These are phyloP conservation scores for Plantago major DNA, from an alignment of 257 asterid genomes.

Conservation along the genomic window DNA sequence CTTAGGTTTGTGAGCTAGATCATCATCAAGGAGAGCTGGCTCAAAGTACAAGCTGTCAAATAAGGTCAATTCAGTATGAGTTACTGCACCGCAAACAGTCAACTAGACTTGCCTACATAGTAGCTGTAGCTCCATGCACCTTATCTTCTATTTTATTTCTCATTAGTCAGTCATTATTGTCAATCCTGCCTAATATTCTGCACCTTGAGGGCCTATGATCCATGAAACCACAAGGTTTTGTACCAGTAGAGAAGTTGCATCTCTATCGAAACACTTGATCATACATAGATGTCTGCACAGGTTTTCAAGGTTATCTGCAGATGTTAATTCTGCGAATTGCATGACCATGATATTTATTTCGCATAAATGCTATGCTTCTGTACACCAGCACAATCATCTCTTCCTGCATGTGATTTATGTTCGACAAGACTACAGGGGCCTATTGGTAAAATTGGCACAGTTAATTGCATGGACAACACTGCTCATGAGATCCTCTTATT, in stretches of 20 bases:
- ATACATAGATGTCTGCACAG: too few relatives aligned
- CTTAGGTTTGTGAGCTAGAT: too few relatives aligned
- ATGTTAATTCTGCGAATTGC: slow-evolving; percentile 3
- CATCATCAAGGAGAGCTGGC: too few relatives aligned
- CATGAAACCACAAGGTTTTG: background rate
- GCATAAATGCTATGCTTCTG: background rate
- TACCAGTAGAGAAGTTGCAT: background rate
- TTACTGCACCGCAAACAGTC: too few relatives aligned
- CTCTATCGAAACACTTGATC: background rate
- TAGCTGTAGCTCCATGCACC: too few relatives aligned
- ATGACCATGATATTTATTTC: background rate
- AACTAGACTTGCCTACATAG: too few relatives aligned
- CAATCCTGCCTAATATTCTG: background rate
- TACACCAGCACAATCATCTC: slow-evolving; percentile 8
- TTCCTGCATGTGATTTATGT: slow-evolving; percentile 11
- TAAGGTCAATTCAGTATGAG: too few relatives aligned
- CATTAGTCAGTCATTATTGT: too few relatives aligned
- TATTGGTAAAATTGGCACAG: slow-evolving; percentile 3
- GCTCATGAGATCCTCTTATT: slow-evolving; percentile 19
- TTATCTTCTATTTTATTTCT: too few relatives aligned
- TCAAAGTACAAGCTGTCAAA: too few relatives aligned
- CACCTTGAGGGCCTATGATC: background rate
- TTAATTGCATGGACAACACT: slow-evolving; percentile 10
- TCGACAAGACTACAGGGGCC: background rate
- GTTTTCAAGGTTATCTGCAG: background rate